Evolutionary conservation across 2,329 filamentous ascomycete genomes (phyloP), one percentile per base, ranked within the genome.

Genomic region (Alternaria dauci): DNA sequence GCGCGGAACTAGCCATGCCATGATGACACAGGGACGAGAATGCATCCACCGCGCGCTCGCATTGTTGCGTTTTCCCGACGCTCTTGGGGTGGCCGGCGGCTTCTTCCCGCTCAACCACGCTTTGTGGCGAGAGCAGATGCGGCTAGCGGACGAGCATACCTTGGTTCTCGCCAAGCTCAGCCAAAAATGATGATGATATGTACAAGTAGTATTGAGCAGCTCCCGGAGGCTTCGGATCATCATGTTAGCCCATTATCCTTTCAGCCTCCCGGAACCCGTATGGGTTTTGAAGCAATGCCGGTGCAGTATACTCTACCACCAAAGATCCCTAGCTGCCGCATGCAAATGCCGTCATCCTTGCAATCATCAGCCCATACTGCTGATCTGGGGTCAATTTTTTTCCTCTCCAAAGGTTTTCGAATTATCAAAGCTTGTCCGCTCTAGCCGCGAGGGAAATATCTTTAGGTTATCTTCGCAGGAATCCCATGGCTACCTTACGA

Each of bases 331-430:
- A 61, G 57, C 58, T 68, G 61, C 65, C 66, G 65, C 63, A 30
- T 23, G 26, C 43, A 58, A 53, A 58, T 70, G 65, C 67, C 66
- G 63, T 54, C 55, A 58, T 54, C 52, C 56, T 55, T 64, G 67
- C 58, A 68, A 41, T 53, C 53, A 65, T 69, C 61, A 70, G 64
- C 38, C 65, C 54, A 59, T 39, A 20, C 65, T 58, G 56, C 57
- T 59, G 54, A 63, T 63, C 57, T 46, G 34, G 55, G 51, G 59
- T 58, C 57, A 18, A 7, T 28, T 42, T 52, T 39, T 52, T 44
- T 48, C n/a, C n/a, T 34, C 4, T 39, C 41, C 20, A 55, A 48
- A 52, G 41, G 42, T 34, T 43, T 44, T 48, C 32, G 30, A 50
- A 26, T 41, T 52, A 41, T 41, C 38, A 16, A 34, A 47, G 47